Evolutionary conservation across 176 grass and related monocot species (phyloP).

Genomic region (Zizania latifolia): DNA sequence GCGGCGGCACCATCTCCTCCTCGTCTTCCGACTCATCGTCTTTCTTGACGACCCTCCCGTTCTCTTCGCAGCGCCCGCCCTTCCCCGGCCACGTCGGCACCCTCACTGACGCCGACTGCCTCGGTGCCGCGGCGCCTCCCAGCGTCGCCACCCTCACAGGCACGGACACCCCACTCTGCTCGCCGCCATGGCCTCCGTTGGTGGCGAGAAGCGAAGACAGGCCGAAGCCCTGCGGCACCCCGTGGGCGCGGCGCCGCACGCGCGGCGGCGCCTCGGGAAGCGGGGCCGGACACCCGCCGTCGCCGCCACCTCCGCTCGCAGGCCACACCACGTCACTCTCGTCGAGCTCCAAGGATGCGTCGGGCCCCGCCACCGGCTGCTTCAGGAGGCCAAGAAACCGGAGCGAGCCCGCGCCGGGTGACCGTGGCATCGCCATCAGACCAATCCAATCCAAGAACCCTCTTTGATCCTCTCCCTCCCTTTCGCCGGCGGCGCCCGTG

Average conservation of each 20-base stretch:
- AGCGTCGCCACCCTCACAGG: not conserved
- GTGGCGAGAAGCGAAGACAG: slow-evolving; percentile 49
- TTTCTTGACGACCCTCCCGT: not conserved
- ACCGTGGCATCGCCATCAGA: slow-evolving; percentile 43
- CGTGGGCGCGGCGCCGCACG: not conserved
- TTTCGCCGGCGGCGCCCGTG: not conserved
- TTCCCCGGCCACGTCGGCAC: slow-evolving; percentile 44
- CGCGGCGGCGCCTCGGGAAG: not conserved
- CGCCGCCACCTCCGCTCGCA: not conserved
- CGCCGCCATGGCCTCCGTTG: not conserved
- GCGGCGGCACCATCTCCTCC: slow-evolving; percentile 51
- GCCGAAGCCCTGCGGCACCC: slow-evolving; percentile 50
- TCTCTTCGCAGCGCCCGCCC: too few relatives aligned
- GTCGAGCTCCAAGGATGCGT: slow-evolving; percentile 43
- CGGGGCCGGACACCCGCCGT: not conserved
- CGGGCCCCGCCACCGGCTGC: slow-evolving; percentile 19
- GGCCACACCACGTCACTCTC: slow-evolving; percentile 58
- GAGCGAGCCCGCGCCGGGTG: slow-evolving; percentile 17
- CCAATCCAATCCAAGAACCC: not conserved
- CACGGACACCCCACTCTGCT: slow-evolving; percentile 1
- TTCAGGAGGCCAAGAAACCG: slow-evolving; percentile 47
- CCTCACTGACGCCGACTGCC: slow-evolving; percentile 45
- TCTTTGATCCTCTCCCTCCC: not conserved
- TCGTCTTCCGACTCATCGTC: slow-evolving; percentile 34
- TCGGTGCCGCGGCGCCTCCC: not conserved